phyloP scores from a whole-genome alignment of 306 rosid species.

The Sphenostylis stenocarpa region DNA sequence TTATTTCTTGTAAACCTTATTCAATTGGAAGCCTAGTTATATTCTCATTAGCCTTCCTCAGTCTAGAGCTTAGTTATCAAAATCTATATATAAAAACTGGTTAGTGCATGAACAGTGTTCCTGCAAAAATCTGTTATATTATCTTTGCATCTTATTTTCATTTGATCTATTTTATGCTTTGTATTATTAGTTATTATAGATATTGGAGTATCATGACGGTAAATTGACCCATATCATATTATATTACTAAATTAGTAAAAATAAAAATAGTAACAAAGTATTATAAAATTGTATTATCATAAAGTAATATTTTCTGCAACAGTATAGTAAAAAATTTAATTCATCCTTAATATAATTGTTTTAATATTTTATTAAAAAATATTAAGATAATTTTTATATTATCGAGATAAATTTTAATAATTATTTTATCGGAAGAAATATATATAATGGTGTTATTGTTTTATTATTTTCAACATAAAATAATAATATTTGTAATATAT shows the following conservation, averaged over 20 bases:
- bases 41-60: constrained; percentile 6
- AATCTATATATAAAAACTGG: background rate
- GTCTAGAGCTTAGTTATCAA: constrained; percentile 12
- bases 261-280: background rate
- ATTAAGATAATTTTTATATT: background rate
- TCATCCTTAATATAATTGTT: background rate
- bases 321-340: background rate
- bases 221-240: background rate
- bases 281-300: background rate
- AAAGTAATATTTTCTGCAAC: background rate
- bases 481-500: background rate
- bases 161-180: background rate
- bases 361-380: background rate
- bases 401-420: background rate
- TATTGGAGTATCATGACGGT: background rate
- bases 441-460: background rate
- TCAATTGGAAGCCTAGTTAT: background rate
- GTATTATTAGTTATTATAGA: background rate
- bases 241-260: background rate
- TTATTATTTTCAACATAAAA: background rate
- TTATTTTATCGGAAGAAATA: background rate
- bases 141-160: background rate
- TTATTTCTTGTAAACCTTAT: background rate
- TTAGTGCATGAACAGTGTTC: background rate
- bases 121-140: background rate